Evolutionary conservation across 805 yeast genomes (phyloP).

Genomic region (Schizosaccharomyces osmophilus): DNA sequence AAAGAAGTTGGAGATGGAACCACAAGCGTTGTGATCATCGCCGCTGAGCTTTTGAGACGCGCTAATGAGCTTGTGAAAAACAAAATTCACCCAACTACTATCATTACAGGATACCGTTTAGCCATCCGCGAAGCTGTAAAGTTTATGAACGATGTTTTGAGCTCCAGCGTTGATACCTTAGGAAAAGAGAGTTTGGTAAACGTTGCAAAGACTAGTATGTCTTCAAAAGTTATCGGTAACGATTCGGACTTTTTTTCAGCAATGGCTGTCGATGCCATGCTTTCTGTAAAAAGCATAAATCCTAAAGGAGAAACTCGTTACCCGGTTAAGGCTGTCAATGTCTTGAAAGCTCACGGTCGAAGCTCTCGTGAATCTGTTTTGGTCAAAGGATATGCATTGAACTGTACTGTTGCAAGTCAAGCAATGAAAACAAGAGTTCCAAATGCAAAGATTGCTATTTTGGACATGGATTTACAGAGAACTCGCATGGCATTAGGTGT

Average conservation of each 20-base stretch:
- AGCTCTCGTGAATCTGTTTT: slow-evolving; percentile 66
- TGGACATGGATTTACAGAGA: slow-evolving; percentile 82
- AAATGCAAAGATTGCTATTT: slow-evolving; percentile 60
- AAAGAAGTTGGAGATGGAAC: slow-evolving; percentile 98
- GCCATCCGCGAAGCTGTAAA: slow-evolving; percentile 79
- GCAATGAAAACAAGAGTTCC: slow-evolving; percentile 62
- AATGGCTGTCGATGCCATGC: slow-evolving; percentile 84
- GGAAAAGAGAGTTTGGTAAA: slow-evolving; percentile 66
- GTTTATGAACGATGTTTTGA: slow-evolving; percentile 63
- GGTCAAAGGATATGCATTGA: slow-evolving; percentile 83
- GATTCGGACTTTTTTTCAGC: slow-evolving; percentile 75
- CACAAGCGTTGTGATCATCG: slow-evolving; percentile 88
- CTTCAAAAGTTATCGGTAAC: slow-evolving; percentile 80
- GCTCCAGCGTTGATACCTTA: slow-evolving; percentile 51
- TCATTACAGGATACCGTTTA: slow-evolving; percentile 84
- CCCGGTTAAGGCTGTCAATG: slow-evolving; percentile 92
- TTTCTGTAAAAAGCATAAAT: slow-evolving; percentile 79
- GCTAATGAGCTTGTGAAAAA: slow-evolving; percentile 85
- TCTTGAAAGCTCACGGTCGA: slow-evolving; percentile 90
- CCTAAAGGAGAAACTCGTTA: slow-evolving; percentile 69
- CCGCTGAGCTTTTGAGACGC: slow-evolving; percentile 70
- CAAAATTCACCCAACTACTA: slow-evolving; percentile 92
- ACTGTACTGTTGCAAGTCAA: slow-evolving; percentile 91
- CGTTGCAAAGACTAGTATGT: slow-evolving; percentile 93
- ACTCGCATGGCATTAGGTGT: slow-evolving; percentile 97